Percentiles rank a stretch among this genome's conserved stretches.
These are phyloP conservation scores for Prunus yedoensis DNA, from an alignment of 331 rosid genomes.

Conservation along the genomic window DNA sequence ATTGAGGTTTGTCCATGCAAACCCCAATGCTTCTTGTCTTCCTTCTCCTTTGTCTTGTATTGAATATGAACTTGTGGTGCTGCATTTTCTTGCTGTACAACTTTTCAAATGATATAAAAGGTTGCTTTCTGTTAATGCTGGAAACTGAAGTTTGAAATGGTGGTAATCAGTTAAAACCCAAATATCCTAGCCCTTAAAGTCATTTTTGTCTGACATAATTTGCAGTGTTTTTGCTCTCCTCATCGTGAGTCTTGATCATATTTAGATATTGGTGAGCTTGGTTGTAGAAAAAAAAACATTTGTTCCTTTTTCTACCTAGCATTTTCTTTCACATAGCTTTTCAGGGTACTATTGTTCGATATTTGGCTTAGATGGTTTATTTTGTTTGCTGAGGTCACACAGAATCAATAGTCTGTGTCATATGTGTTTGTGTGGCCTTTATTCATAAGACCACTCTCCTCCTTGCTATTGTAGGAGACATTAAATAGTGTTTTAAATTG, in stretches of 20 bases:
- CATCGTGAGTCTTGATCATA: no score
- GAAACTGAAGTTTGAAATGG: constrained; percentile 32
- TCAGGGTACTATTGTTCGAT: no score
- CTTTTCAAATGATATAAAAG: constrained; percentile 25
- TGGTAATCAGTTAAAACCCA: constrained; percentile 34
- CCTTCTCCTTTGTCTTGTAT: constrained; percentile 14
- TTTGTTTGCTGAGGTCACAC: neutral
- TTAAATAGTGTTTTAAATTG: no score
- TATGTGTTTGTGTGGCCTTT: neutral
- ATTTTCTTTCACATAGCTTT: neutral
- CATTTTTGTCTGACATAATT: constrained; percentile 40
- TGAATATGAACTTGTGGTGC: constrained; percentile 25
- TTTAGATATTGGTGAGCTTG: constrained; percentile 3
- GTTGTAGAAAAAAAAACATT: constrained; percentile 6
- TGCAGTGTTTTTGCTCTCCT: constrained; percentile 6
- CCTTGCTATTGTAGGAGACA: neutral
- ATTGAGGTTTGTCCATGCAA: constrained; percentile 69
- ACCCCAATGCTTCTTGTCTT: constrained; percentile 15
- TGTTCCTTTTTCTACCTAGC: neutral
- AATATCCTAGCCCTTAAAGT: constrained; percentile 33
- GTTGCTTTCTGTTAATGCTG: constrained; percentile 25
- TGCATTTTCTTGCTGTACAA: constrained; percentile 22
- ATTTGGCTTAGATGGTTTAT: constrained; percentile 4
- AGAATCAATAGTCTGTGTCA: neutral
- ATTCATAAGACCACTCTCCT: no score